phyloP scores from a whole-genome alignment of 345 rosid species.

The Pseudoturritis turrita region DNA sequence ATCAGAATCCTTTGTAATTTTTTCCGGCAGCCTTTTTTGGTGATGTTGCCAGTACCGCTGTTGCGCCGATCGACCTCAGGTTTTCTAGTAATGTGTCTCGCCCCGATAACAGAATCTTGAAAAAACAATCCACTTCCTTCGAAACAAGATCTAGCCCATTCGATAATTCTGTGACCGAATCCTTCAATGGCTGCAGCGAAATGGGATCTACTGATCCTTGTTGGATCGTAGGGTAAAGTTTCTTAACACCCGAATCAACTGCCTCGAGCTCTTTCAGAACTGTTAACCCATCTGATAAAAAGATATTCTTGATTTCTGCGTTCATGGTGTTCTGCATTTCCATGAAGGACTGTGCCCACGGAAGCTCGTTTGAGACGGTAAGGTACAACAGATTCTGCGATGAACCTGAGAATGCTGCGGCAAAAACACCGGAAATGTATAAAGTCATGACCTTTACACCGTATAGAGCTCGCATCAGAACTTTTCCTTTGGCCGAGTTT shows the following conservation, averaged over 20 bases:
- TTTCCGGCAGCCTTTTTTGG: conserved; percentile 33
- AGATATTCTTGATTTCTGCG: conserved; percentile 21
- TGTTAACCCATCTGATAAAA: conserved; percentile 25
- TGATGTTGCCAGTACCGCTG: conserved; percentile 21
- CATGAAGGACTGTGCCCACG: conserved; percentile 32
- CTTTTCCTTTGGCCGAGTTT: conserved; percentile 35
- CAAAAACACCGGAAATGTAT: conserved; percentile 31
- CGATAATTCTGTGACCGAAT: conserved; percentile 22
- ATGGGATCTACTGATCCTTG: conserved; percentile 18
- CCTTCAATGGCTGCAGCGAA: conserved; percentile 17
- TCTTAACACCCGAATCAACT: conserved; percentile 20
- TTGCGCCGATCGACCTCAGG: conserved; percentile 21
- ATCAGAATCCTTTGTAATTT: conserved; percentile 30
- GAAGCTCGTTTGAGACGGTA: conserved; percentile 26
- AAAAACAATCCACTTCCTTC: conserved; percentile 33
- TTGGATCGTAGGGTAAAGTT: conserved; percentile 21
- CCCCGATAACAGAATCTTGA: conserved; percentile 32
- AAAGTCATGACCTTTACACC: conserved; percentile 38
- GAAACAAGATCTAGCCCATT: conserved; percentile 33
- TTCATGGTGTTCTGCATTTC: conserved; percentile 32
- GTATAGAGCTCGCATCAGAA: conserved; percentile 29
- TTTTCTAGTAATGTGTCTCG: conserved; percentile 33
- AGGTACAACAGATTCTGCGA: conserved; percentile 27
- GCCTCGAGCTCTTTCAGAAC: conserved; percentile 36
- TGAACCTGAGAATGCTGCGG: conserved; percentile 34